Percentiles rank a stretch among this genome's conserved stretches.
Conservation (phyloP, 2,329 filamentous ascomycete species). For the Paraphoma chrysanthemicola region DNA sequence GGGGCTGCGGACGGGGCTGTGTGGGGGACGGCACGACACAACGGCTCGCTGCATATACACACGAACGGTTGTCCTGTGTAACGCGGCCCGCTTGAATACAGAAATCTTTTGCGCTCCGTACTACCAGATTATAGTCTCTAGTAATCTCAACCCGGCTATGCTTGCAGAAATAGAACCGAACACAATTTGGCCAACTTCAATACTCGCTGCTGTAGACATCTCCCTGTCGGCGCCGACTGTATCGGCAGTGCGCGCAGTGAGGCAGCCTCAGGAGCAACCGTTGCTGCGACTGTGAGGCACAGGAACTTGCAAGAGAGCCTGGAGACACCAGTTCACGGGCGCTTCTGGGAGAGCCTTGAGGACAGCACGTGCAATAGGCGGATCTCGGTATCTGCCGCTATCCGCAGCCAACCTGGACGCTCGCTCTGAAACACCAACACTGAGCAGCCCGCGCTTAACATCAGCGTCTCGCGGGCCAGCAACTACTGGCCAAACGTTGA, state of each 20-base stretch:
- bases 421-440: constrained; percentile 23
- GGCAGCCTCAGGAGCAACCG: background rate
- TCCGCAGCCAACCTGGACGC: constrained; percentile 5
- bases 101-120: constrained; percentile 4
- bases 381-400: constrained; percentile 21
- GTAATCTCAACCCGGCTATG: constrained; percentile 16
- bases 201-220: constrained; percentile 9
- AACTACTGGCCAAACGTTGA: constrained; percentile 1
- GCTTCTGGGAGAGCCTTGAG: constrained; percentile 21
- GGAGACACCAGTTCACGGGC: constrained; percentile 14
- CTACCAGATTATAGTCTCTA: background rate
- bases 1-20: constrained; percentile 24
- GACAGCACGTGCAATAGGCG: constrained; percentile 11
- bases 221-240: background rate
- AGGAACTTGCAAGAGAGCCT: background rate
- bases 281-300: constrained; percentile 1
- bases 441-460: constrained; percentile 20
- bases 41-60: constrained; percentile 6
- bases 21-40: constrained; percentile 7
- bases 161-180: constrained; percentile 21
- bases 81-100: constrained; percentile 3
- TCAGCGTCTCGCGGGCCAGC: constrained; percentile 16
- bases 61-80: constrained; percentile 16
- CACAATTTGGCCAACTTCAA: constrained; percentile 5
- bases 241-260: background rate